Evolutionary conservation across 106 monocot genomes (phyloP), one percentile per base, ranked within the genome.

Genomic region (Apostasia ramifera): DNA sequence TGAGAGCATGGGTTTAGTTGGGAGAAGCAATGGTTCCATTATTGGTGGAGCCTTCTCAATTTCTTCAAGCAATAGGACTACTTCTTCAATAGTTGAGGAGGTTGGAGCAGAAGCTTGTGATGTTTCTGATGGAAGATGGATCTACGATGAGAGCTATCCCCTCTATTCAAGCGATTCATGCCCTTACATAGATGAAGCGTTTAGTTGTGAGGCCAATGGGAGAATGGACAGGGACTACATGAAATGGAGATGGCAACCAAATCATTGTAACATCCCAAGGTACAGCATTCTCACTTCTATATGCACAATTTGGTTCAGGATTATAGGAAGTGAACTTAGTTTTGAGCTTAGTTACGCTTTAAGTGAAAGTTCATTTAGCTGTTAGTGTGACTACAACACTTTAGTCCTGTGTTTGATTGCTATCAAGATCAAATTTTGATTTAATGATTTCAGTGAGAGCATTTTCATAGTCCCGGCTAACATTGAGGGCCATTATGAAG

Each of bases 221-320:
- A 91, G 86, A 75, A 58, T 66, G 72, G 91, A 95, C 38, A 44
- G 43, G 57, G 66, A 84, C 40, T 95, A 86, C 55, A 81, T 84
- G 88, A 88, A 95, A 71, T 91, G 88, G 88, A 91, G 95, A 70
- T 95, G 95, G 95, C 79, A 81, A 14, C 91, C 95, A 3, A 39
- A 78, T 63, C 76, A 58, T 62, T 95, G 95, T 67, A 70, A 56
- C 50, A 88, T 91, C 39, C 88, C 95, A 69, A 85, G 95, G 94
- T 94, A 75, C 3, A n/a, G n/a, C 0, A 41, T 49, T 49, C 68
- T 37, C 37, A 1, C 38, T 6, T 15, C 15, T 38, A 3, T 2
- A 8, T 4, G 11, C 26, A 58, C 4, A 2, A 41, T 56, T 57
- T 26, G 26, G 26, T 26, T 26, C 26, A 26, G 26, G 26, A 26